A percentile compares a stretch with the other conserved stretches of the same genome.
phyloP scores from a whole-genome alignment of 1,284 basidiomycete genomes.

The Mycosarcoma mackinlayi region DNA sequence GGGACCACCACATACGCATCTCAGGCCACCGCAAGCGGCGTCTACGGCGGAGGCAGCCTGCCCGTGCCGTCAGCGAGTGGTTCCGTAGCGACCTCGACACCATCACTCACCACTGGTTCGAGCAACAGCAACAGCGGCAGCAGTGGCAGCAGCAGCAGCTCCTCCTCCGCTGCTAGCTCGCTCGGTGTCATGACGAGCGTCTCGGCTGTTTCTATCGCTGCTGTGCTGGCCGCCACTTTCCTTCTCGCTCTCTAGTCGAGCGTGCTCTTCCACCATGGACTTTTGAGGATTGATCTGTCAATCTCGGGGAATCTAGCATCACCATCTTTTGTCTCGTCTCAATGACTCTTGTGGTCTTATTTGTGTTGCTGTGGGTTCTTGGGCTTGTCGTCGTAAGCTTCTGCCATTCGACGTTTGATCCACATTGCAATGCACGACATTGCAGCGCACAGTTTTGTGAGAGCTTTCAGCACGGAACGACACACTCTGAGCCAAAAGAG shows the following conservation, averaged over 20 bases:
- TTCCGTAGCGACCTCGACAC: slow-evolving; percentile 19
- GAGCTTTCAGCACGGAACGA: too few species aligned
- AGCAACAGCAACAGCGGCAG: slow-evolving; percentile 19
- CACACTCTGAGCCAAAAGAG: neutral
- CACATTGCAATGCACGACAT: too few species aligned
- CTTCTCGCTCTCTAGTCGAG: slow-evolving; percentile 20
- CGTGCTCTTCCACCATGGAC: too few species aligned
- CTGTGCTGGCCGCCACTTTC: slow-evolving; percentile 18
- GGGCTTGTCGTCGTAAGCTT: too few species aligned
- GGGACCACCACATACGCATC: slow-evolving; percentile 9
- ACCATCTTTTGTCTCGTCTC: too few species aligned
- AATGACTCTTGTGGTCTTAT: too few species aligned
- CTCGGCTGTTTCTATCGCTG: slow-evolving; percentile 14
- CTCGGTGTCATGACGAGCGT: slow-evolving; percentile 4
- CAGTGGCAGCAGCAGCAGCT: slow-evolving; percentile 20
- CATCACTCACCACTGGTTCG: slow-evolving; percentile 14
- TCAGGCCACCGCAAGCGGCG: slow-evolving; percentile 28
- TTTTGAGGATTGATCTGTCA: too few species aligned
- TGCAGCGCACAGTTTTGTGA: neutral
- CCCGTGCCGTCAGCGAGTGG: slow-evolving; percentile 39
- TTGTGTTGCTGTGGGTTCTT: too few species aligned
- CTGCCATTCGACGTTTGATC: too few species aligned
- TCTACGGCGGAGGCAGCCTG: slow-evolving; percentile 46
- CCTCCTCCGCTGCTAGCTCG: slow-evolving; percentile 19
- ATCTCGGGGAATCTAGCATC: too few species aligned